Conservation (phyloP, 148 eudicot species). For the Arbutus unedo region DNA sequence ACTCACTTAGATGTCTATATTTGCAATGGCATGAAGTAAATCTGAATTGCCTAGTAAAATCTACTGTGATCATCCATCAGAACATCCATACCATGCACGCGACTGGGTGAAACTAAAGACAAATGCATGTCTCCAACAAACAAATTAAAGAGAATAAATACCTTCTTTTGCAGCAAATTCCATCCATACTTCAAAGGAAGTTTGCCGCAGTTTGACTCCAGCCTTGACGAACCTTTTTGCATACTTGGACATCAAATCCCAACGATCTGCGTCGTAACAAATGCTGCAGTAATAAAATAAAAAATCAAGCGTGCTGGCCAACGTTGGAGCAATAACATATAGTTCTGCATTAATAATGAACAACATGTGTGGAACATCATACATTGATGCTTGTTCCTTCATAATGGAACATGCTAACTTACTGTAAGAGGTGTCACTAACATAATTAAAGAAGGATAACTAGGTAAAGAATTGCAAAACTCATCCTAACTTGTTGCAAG, state of each 20-base stretch:
- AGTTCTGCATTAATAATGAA: not conserved
- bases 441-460: not conserved
- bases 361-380: not conserved
- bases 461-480: not conserved
- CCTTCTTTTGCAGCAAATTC: slow-evolving; percentile 77
- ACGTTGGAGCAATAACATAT: not conserved
- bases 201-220: slow-evolving; percentile 71
- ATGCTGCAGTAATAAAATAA: slow-evolving; percentile 56
- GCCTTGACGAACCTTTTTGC: slow-evolving; percentile 58
- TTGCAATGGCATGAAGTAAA: not conserved
- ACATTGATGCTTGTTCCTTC: not conserved
- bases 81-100: slow-evolving; percentile 8
- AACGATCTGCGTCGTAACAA: slow-evolving; percentile 59
- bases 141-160: slow-evolving; percentile 19
- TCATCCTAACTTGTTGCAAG: too few relatives aligned
- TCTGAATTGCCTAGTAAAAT: not conserved
- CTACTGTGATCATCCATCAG: not conserved
- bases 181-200: slow-evolving; percentile 80
- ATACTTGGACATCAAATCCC: slow-evolving; percentile 74
- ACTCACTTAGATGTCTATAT: not conserved
- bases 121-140: not conserved
- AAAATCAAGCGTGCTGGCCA: slow-evolving; percentile 7
- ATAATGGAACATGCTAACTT: not conserved
- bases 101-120: not conserved
- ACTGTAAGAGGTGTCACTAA: not conserved